phyloP scores from a whole-genome alignment of 2,329 filamentous ascomycete genomes.

The Trichoderma citrinoviride region DNA sequence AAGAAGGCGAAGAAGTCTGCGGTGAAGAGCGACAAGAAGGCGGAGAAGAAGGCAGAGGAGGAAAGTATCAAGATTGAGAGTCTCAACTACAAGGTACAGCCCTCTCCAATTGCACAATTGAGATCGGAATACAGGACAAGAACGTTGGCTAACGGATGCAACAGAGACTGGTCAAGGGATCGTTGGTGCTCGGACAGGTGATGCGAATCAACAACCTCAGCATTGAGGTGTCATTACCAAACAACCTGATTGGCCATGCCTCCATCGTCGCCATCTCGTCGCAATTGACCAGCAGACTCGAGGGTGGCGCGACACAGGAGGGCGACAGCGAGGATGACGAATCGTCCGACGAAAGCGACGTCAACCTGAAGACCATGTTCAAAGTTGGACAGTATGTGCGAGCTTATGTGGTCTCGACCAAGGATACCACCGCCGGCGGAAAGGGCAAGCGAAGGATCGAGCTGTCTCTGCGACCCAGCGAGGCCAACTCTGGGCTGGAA shows the following conservation, averaged over 20 bases:
- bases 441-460: slow-evolving; percentile 81
- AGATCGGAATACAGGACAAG: not conserved
- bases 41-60: slow-evolving; percentile 48
- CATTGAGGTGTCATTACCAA: slow-evolving; percentile 79
- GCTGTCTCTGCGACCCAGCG: slow-evolving; percentile 75
- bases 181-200: slow-evolving; percentile 83
- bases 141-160: not conserved
- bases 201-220: slow-evolving; percentile 76
- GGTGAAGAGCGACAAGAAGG: slow-evolving; percentile 50
- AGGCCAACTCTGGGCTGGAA: slow-evolving; percentile 73
- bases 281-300: slow-evolving; percentile 70
- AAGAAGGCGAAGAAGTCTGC: slow-evolving; percentile 60
- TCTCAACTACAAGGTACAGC: slow-evolving; percentile 75
- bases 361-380: slow-evolving; percentile 76
- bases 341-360: slow-evolving; percentile 49
- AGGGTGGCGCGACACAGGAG: slow-evolving; percentile 58
- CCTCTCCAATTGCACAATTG: not conserved
- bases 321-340: slow-evolving; percentile 55
- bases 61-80: slow-evolving; percentile 73
- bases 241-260: slow-evolving; percentile 87
- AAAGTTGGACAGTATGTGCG: slow-evolving; percentile 83
- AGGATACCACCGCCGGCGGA: slow-evolving; percentile 58
- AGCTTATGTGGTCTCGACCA: slow-evolving; percentile 76
- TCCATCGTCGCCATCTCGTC: slow-evolving; percentile 91
- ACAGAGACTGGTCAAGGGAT: slow-evolving; percentile 79